Base-by-base conservation (phyloP, 2,329 filamentous ascomycete species). In the Colletotrichum gloeosporioides region DNA sequence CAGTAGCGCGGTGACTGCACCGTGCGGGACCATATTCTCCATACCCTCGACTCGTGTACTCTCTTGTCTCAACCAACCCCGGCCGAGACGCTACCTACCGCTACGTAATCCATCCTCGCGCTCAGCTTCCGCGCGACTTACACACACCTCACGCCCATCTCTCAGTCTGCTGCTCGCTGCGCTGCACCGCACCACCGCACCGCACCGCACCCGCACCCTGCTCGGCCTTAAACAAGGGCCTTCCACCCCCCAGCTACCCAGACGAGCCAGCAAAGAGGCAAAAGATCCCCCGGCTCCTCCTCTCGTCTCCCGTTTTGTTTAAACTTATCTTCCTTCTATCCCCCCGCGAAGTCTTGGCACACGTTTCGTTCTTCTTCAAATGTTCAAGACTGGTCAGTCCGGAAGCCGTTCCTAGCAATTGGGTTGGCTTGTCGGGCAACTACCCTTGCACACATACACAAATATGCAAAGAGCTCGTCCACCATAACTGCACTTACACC, bases 101-200 rank as follows among this genome's bases (percentile, higher is more conserved):
- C 75, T 77, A 77, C 75, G 75, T 77, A 77, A 77, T 77, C 63
- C 67, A 77, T 75, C 73, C 32, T 77, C 68, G 68, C 67, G 73
- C 75, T 72, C 68, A 75, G 68, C 72, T 76, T 77, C 69, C 68
- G 75, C 67, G 72, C 69, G 72, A 76, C 73, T 74, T 71, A 70
- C 69, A 76, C 72, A 70, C 68, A 70, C 67, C 49, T 49, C 61
- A 32, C 59, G 34, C 61, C 29, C 44, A 66, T 64, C 72, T 63
- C 32, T 44, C 59, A 27, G 16, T 55, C 67, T 62, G 67, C 65
- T 34, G 57, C 13, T 53, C 59, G 36, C 31, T 65, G 53, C 36
- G 55, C 71, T 29, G 57, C 36, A 69, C 64, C 55, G 75, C 67
- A 76, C 59, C 59, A 62, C 32, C 59, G 62, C 62, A 64, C 62